Evolutionary conservation across 2,329 filamentous ascomycete species (phyloP).

Genomic region (Cladophialophora chaetospira): DNA sequence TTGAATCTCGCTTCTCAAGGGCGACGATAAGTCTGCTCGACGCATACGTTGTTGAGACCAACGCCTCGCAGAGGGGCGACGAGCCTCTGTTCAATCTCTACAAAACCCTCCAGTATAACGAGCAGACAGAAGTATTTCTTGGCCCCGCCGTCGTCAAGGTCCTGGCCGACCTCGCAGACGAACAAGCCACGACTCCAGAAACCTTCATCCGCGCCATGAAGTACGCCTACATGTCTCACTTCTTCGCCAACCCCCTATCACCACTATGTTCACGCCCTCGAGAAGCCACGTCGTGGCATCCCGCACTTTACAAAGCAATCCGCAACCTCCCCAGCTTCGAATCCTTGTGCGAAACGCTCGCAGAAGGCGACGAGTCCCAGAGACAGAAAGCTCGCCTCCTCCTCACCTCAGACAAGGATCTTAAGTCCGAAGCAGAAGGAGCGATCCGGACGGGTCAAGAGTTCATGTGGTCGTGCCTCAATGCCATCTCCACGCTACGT

Average conservation of each 20-base stretch:
- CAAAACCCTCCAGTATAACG: slow-evolving; percentile 40
- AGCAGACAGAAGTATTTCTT: slow-evolving; percentile 48
- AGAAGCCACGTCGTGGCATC: slow-evolving; percentile 30
- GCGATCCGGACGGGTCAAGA: slow-evolving; percentile 44
- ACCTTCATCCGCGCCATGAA: slow-evolving; percentile 57
- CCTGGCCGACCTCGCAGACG: slow-evolving; percentile 58
- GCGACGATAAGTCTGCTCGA: slow-evolving; percentile 55
- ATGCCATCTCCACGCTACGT: slow-evolving; percentile 11
- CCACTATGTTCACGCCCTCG: slow-evolving; percentile 45
- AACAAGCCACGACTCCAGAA: slow-evolving; percentile 62
- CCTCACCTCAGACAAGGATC: slow-evolving; percentile 52
- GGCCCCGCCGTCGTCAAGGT: slow-evolving; percentile 55
- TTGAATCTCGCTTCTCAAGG: slow-evolving; percentile 60
- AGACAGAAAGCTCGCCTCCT: slow-evolving; percentile 44
- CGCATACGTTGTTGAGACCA: slow-evolving; percentile 56
- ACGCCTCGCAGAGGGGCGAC: slow-evolving; percentile 34
- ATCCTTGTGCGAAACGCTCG: slow-evolving; percentile 40
- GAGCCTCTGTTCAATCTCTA: slow-evolving; percentile 41
- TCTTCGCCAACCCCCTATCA: slow-evolving; percentile 62
- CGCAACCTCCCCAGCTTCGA: slow-evolving; percentile 61
- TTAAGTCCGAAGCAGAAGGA: slow-evolving; percentile 47
- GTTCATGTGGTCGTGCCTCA: slow-evolving; percentile 11
- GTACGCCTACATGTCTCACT: slow-evolving; percentile 66
- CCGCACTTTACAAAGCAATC: slow-evolving; percentile 56
- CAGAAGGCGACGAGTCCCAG: slow-evolving; percentile 40